A percentile compares a stretch with the other conserved stretches of the same genome.
Conservation (phyloP, 2,329 filamentous ascomycete genomes). For the Parasarocladium wereldwijsianum region DNA sequence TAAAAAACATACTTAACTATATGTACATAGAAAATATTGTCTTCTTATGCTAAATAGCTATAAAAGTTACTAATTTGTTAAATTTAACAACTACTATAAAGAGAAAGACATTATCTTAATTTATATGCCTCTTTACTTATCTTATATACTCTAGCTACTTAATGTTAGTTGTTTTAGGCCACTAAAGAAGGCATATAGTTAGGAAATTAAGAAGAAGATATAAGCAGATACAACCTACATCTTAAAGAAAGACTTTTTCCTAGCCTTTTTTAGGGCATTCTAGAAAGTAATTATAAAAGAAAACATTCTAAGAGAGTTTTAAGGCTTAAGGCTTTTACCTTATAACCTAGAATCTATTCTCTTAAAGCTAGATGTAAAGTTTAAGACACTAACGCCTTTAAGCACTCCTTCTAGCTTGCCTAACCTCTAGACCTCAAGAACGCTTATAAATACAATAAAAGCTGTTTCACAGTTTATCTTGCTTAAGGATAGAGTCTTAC, state of each 20-base stretch:
- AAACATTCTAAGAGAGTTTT: constrained; percentile 15
- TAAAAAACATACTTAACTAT: constrained; percentile 13
- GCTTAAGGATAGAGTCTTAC: neutral
- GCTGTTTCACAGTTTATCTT: neutral
- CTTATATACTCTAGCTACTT: constrained; percentile 22
- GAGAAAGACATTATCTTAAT: constrained; percentile 21
- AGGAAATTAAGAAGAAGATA: constrained; percentile 14
- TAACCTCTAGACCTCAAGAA: neutral
- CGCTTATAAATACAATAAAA: neutral
- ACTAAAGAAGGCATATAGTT: constrained; percentile 17
- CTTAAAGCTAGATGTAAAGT: constrained; percentile 1
- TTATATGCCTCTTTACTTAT: constrained; percentile 19
- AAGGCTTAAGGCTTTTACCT: constrained; percentile 6
- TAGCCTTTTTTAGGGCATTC: constrained; percentile 13
- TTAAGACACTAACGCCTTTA: constrained; percentile 1
- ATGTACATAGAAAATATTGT: constrained; percentile 12
- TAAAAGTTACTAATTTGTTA: constrained; percentile 16
- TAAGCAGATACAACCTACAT: constrained; percentile 14
- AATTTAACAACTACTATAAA: constrained; percentile 20
- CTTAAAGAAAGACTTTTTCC: constrained; percentile 13
- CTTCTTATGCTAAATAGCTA: constrained; percentile 23
- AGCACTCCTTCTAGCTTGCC: neutral
- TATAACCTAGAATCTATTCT: neutral
- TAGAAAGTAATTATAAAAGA: constrained; percentile 11
- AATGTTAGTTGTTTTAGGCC: constrained; percentile 20